phyloP scores from a whole-genome alignment of 805 yeast species.

The Starmera pachycereana region DNA sequence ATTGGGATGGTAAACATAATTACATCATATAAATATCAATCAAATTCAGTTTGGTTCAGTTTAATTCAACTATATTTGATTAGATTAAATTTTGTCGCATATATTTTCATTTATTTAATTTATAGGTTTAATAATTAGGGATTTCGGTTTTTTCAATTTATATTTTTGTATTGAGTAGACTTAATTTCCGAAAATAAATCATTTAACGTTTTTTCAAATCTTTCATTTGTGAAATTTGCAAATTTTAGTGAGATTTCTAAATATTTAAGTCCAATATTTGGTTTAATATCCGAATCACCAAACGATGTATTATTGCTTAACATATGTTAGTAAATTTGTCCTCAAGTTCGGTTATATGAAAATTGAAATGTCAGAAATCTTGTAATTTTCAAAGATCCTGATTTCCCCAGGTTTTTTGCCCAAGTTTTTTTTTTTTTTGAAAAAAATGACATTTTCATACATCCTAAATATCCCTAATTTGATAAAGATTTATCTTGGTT shows the following conservation, averaged over 20 bases:
- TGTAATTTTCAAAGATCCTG: neutral
- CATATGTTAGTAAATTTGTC: neutral
- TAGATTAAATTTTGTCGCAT: neutral
- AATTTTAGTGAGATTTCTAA: conserved; percentile 14
- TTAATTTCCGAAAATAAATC: neutral
- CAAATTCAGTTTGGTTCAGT: too few relatives aligned
- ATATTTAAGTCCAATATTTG: too few relatives aligned
- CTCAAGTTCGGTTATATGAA: too few relatives aligned
- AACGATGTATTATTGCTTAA: too few relatives aligned
- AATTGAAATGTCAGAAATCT: too few relatives aligned
- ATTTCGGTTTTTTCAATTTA: too few relatives aligned
- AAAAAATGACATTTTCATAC: neutral
- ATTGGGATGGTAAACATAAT: conserved; percentile 15
- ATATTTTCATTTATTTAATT: neutral
- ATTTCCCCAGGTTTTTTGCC: conserved; percentile 1
- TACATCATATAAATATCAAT: neutral
- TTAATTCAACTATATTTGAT: too few relatives aligned
- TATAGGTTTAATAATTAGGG: too few relatives aligned
- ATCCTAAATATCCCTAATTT: too few relatives aligned
- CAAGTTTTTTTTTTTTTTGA: too few relatives aligned
- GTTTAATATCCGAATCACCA: too few relatives aligned
- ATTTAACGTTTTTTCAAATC: conserved; percentile 7
- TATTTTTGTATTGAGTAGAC: neutral
- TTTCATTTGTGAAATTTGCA: conserved; percentile 18
- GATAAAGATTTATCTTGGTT: too few relatives aligned